Base-by-base conservation (phyloP, 805 yeast genomes). In the Sugiyamaella marilandica region DNA sequence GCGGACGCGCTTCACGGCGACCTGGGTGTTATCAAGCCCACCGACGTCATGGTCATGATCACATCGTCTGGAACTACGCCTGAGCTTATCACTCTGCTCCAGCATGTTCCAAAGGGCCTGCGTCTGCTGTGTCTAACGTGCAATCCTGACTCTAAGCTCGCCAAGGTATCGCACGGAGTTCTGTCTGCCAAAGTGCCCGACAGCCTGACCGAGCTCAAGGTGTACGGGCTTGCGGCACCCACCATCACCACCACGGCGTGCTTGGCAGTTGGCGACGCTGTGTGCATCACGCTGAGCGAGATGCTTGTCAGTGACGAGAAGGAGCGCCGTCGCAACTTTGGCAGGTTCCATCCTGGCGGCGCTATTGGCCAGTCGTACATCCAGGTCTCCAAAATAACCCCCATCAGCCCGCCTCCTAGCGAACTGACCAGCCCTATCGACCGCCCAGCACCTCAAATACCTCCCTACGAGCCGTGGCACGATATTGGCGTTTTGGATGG, bases 1-100 rank as follows among this genome's bases (percentile, higher is more conserved):
- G 72, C 87, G 2, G 97, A 89, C 55, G 96, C 96, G 0, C 71
- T 90, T 16, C 97, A 89, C 65, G 97, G 97, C 5, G 97, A 89
- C 66, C 74, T 89, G 60, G 97, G 97, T 1, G 69, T 83, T 36
- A 69, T 90, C 8, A 69, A 79, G 48, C 76, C 75, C 14, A 70
- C 75, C 21, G 76, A 76, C 53, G 87, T 85, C 57, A 55, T 89
- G 49, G 66, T 90, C 2, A 71, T 87, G 61, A 79, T 89, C 35
- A 81, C 91, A 0, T 85, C 91, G 1, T 83, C 92, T 31, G 97
- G 97, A 1, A 83, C 82, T 60, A 85, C 96, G 0, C 87, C 90
- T 0, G 97, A 89, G 64, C 74, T 90, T 35, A 52, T 81, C 37
- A 60, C 62, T 55, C 65, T 85, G 62, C 67, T 82, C 37, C 81